Conservation (phyloP, 2,329 filamentous ascomycete species). For the Talaromyces sp. region DNA sequence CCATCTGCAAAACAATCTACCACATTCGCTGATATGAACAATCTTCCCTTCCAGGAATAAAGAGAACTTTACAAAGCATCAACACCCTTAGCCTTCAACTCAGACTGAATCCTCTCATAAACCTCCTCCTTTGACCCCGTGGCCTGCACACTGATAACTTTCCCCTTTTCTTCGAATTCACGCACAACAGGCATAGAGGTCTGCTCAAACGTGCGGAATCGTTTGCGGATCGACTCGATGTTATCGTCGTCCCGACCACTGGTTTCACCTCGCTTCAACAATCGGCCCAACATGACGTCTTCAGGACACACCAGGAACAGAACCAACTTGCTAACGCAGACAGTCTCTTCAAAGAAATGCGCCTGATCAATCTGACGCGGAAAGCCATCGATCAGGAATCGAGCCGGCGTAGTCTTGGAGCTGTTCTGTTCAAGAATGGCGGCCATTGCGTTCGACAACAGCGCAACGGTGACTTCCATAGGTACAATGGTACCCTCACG, state of each 20-base stretch:
- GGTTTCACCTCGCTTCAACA: slow-evolving; percentile 89
- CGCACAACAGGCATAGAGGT: slow-evolving; percentile 97
- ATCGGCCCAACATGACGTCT: slow-evolving; percentile 76
- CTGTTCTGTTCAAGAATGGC: slow-evolving; percentile 58
- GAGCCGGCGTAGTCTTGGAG: slow-evolving; percentile 51
- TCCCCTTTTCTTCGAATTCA: slow-evolving; percentile 71
- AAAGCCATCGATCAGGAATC: slow-evolving; percentile 81
- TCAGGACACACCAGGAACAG: slow-evolving; percentile 95
- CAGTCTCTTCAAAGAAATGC: slow-evolving; percentile 83
- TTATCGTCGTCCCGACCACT: slow-evolving; percentile 92
- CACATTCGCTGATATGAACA: neutral
- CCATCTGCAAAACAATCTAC: neutral
- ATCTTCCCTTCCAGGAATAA: neutral
- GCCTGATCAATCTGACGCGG: slow-evolving; percentile 98
- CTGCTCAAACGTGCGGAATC: slow-evolving; percentile 90
- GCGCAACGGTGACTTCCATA: slow-evolving; percentile 95
- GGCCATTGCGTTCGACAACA: slow-evolving; percentile 91
- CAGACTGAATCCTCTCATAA: slow-evolving; percentile 55
- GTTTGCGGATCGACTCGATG: slow-evolving; percentile 90
- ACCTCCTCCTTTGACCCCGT: slow-evolving; percentile 65
- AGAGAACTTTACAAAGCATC: slow-evolving; percentile 20
- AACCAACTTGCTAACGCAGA: slow-evolving; percentile 79
- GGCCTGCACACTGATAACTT: slow-evolving; percentile 78
- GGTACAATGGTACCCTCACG: slow-evolving; percentile 93
- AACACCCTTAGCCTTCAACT: slow-evolving; percentile 46